A percentile compares a stretch with the other conserved stretches of the same genome.
Evolutionary conservation across 2,329 filamentous ascomycete species (phyloP).

Genomic region (Penicillium sp.): DNA sequence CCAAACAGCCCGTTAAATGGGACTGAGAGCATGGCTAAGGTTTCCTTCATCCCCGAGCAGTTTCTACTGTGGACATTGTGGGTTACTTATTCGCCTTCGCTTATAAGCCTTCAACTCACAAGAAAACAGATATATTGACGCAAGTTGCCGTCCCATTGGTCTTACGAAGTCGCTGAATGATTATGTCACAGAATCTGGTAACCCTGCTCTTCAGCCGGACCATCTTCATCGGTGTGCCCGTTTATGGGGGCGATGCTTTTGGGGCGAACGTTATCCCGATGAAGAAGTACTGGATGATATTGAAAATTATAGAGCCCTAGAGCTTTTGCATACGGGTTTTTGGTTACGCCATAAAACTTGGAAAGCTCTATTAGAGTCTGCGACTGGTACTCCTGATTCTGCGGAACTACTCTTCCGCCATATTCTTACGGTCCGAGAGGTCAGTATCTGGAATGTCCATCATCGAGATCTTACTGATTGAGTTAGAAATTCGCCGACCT

Average conservation of each 20-base stretch:
- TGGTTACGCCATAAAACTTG: conserved; percentile 31
- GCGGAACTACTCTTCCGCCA: conserved; percentile 24
- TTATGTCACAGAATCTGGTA: conserved; percentile 32
- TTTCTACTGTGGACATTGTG: conserved; percentile 38
- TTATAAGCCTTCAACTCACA: conserved; percentile 4
- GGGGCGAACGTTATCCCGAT: conserved; percentile 38
- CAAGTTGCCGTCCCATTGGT: conserved; percentile 29
- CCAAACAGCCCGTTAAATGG: conserved; percentile 8
- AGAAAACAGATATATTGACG: conserved; percentile 29
- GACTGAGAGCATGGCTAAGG: conserved; percentile 12
- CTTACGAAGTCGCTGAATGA: conserved; percentile 33
- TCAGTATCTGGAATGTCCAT: conserved; percentile 5
- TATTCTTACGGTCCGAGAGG: conserved; percentile 28
- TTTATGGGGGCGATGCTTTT: conserved; percentile 37
- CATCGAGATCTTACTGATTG: neutral
- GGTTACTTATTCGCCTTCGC: conserved; percentile 5
- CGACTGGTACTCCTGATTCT: conserved; percentile 14
- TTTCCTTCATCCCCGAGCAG: conserved; percentile 38
- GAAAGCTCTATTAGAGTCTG: conserved; percentile 26
- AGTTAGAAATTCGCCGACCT: conserved; percentile 36
- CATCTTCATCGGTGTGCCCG: conserved; percentile 34
- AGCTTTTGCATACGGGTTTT: conserved; percentile 32
- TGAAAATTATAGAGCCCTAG: conserved; percentile 37
- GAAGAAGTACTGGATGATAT: conserved; percentile 39
- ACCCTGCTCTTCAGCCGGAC: conserved; percentile 33